phyloP scores from a whole-genome alignment of 1,284 basidiomycete species.

The Ganoderma sinense region DNA sequence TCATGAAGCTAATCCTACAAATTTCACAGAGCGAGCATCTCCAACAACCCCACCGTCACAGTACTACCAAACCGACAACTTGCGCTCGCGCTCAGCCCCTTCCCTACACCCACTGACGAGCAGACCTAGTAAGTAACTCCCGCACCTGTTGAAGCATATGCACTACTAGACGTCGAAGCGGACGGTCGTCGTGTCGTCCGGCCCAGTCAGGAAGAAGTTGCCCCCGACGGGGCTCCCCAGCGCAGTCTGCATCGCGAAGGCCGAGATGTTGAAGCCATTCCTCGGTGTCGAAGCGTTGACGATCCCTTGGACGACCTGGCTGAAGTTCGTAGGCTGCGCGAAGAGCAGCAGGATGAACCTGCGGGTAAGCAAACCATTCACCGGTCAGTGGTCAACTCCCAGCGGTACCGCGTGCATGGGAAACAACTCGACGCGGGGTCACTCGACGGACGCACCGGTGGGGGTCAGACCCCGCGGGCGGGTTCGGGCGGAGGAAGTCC shows the following conservation, averaged over 20 bases:
- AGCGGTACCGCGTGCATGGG: background rate
- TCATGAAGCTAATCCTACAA: background rate
- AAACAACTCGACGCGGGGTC: background rate
- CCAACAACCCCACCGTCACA: conserved; percentile 13
- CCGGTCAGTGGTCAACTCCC: background rate
- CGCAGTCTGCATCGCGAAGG: conserved; percentile 36
- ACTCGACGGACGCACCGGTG: conserved; percentile 49
- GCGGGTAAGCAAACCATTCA: conserved; percentile 1
- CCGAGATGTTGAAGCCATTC: conserved; percentile 40
- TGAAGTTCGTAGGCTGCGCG: conserved; percentile 39
- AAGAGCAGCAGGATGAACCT: conserved; percentile 41
- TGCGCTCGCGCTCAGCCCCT: conserved; percentile 8
- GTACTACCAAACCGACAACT: conserved; percentile 3
- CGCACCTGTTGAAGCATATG: conserved; percentile 8
- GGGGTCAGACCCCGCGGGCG: conserved; percentile 54
- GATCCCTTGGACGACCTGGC: conserved; percentile 23
- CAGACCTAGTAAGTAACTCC: background rate
- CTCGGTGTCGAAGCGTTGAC: conserved; percentile 36
- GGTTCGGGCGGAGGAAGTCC: conserved; percentile 48
- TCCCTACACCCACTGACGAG: conserved; percentile 9
- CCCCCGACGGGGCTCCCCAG: conserved; percentile 42
- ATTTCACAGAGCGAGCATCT: conserved; percentile 13
- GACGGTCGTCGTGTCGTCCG: conserved; percentile 26
- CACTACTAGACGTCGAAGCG: background rate
- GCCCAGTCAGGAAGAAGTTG: conserved; percentile 41